Percentiles rank a stretch among this genome's conserved stretches.
These are phyloP conservation scores for Emmonsiellopsis sp. DNA, from an alignment of 2,329 filamentous ascomycete genomes.

Conservation along the genomic window DNA sequence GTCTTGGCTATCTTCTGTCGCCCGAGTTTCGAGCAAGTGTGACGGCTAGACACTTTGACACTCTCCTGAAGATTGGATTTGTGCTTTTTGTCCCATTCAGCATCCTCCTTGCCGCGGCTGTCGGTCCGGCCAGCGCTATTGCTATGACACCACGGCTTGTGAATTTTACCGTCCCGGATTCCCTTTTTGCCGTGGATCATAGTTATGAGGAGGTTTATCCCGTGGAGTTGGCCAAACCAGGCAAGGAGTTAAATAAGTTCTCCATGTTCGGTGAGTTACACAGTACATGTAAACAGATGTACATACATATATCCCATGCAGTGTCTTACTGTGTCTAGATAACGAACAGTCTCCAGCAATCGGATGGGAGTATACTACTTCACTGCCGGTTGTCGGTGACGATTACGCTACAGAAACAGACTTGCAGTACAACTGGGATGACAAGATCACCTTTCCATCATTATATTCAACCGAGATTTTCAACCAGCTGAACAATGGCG, in stretches of 20 bases:
- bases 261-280: neutral
- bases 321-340: neutral
- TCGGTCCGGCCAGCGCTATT: conserved; percentile 8
- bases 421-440: neutral
- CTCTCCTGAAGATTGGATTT: conserved; percentile 3
- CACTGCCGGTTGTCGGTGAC: neutral
- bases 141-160: conserved; percentile 7
- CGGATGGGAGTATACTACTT: neutral
- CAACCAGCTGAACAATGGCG: no score
- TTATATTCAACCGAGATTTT: neutral
- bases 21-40: conserved; percentile 6
- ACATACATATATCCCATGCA: neutral
- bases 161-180: conserved; percentile 1
- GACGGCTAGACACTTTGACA: neutral
- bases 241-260: neutral
- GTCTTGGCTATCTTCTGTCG: conserved; percentile 4
- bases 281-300: no score
- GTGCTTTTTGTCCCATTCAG: conserved; percentile 6
- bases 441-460: neutral
- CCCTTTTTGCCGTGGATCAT: conserved; percentile 1
- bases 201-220: neutral
- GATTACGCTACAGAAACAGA: neutral
- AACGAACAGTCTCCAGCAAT: neutral
- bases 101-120: conserved; percentile 5
- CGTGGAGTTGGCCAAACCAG: neutral